Evolutionary conservation across 2,329 filamentous ascomycete genomes (phyloP).

Genomic region (Laburnicola sp.): DNA sequence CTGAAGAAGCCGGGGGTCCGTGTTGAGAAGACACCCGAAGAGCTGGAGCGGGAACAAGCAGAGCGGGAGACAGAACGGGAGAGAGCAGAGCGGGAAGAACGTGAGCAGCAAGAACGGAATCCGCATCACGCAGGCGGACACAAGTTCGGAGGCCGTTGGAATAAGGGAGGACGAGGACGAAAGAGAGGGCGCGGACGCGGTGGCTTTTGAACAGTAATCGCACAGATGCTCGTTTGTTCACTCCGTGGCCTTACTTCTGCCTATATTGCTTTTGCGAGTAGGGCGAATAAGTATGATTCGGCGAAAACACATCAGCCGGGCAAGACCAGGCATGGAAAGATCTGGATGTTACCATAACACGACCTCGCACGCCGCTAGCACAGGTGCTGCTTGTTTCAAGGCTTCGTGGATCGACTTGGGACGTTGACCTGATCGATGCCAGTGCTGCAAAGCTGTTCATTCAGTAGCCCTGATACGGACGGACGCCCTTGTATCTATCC

Average conservation of each 20-base stretch:
- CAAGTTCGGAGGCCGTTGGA: slow-evolving; percentile 41
- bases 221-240: not conserved
- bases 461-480: too few relatives aligned
- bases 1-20: slow-evolving; percentile 61
- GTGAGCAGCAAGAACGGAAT: slow-evolving; percentile 43
- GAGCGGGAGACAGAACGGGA: slow-evolving; percentile 53
- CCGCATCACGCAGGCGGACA: slow-evolving; percentile 34
- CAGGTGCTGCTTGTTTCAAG: too few relatives aligned
- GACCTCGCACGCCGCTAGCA: too few relatives aligned
- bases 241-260: not conserved
- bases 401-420: too few relatives aligned
- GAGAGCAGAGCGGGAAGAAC: slow-evolving; percentile 47
- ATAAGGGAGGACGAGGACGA: slow-evolving; percentile 21
- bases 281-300: too few relatives aligned
- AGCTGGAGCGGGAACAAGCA: slow-evolving; percentile 62
- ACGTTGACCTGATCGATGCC: too few relatives aligned
- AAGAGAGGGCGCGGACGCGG: slow-evolving; percentile 25
- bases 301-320: too few relatives aligned
- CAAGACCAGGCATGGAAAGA: too few relatives aligned
- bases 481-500: too few relatives aligned
- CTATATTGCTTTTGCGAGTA: not conserved
- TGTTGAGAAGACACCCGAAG: slow-evolving; percentile 73
- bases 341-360: too few relatives aligned
- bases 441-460: too few relatives aligned
- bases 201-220: slow-evolving; percentile 11